Evolutionary conservation across 2,329 filamentous ascomycete species (phyloP).

Genomic region (Pseudogymnoascus sp.): DNA sequence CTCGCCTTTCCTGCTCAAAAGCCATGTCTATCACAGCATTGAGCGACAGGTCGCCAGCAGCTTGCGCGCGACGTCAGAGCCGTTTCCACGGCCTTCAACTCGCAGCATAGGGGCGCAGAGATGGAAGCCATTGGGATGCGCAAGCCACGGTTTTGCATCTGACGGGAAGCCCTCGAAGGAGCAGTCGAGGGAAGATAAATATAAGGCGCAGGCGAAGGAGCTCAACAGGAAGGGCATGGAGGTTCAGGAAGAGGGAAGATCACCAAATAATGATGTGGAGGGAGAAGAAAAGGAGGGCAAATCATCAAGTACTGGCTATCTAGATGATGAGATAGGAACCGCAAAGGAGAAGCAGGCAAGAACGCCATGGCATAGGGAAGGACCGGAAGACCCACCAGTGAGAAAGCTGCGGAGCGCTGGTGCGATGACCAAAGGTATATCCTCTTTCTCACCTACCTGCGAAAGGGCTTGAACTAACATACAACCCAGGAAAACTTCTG

Average conservation of each 20-base stretch:
- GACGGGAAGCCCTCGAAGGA: background rate
- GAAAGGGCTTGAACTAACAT: background rate
- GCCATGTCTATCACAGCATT: background rate
- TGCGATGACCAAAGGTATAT: conserved; percentile 57
- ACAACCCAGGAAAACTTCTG: conserved; percentile 59
- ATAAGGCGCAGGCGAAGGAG: conserved; percentile 21
- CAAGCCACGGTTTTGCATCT: background rate
- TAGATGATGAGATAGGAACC: conserved; percentile 31
- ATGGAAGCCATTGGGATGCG: background rate
- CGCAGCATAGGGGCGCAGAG: background rate
- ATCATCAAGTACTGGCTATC: conserved; percentile 28
- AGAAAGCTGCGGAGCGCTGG: conserved; percentile 38
- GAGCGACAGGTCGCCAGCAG: background rate
- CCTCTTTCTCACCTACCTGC: background rate
- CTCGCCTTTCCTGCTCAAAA: background rate
- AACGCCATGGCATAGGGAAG: conserved; percentile 61
- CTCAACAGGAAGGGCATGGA: conserved; percentile 31
- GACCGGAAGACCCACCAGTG: conserved; percentile 52
- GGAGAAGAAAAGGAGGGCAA: background rate
- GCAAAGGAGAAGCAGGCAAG: conserved; percentile 51
- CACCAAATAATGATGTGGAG: conserved; percentile 23
- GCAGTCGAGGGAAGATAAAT: background rate
- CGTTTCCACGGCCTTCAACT: too few species aligned
- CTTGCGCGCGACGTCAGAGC: background rate
- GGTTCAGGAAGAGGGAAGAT: conserved; percentile 32